Base-by-base conservation (phyloP, 108 stramenopile genomes). In the Epithemia pelagica region DNA sequence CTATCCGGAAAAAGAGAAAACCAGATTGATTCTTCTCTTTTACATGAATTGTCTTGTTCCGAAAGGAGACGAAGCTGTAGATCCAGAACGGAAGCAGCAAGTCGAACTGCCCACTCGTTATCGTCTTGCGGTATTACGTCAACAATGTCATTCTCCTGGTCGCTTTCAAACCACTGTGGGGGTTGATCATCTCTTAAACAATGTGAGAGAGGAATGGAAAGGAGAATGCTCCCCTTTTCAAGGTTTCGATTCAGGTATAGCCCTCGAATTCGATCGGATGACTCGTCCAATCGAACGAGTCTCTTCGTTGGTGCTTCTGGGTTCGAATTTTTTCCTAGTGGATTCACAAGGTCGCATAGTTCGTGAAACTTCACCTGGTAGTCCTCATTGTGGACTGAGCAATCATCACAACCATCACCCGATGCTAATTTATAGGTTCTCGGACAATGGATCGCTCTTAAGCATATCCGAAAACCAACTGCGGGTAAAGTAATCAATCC, bases 141-240 rank as follows among this genome's bases (percentile, higher is more conserved):
- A 23, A 55, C 54, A 2, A 2, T 53, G 27, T 18, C 29, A 15
- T 46, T 46, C 10, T 46, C 15, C 10, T 46, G 10, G 37, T 46
- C 15, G 37, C 15, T 46, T 1, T 37, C 59, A 32, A 29, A 30
- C 27, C 70, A 78, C 5, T 61, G 32, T 1, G 87, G 84, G 2
- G 82, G 73, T 27, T 76, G 51, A 67, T 87, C 81, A 71, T 92
- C 90, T 30, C 80, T 65, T 29, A 88, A 64, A 65, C 90, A 92
- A 23, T 77, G 74, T 25, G 51, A 51, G 1, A 92, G 62, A 0
- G 90, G 87, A 30, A 92, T 74, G n/a, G 62, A 58, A 25, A 91
- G 53, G 28, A 92, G 52, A 26, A 74, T 54, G 28, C 78, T 80
- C 20, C 74, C 87, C 52, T 69, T 59, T 30, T 74, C 52, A 21